A percentile compares a stretch with the other conserved stretches of the same genome.
phyloP scores from a whole-genome alignment of 2,329 filamentous ascomycete species.

The Beauveria sp. region DNA sequence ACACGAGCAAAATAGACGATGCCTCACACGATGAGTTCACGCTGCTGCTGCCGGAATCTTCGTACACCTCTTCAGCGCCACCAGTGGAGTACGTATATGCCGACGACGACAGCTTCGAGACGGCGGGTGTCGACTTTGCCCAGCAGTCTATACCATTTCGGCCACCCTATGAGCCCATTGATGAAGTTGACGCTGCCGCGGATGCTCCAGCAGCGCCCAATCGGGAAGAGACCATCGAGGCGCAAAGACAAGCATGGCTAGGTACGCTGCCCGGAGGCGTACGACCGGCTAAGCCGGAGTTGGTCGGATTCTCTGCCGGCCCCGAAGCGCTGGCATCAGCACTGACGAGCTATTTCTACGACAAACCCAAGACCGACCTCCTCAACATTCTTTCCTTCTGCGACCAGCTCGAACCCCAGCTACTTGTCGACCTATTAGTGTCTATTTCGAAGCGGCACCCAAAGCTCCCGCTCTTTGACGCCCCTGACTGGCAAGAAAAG shows the following conservation, averaged over 20 bases:
- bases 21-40: neutral
- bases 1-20: neutral
- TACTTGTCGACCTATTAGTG: slow-evolving; percentile 34
- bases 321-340: slow-evolving; percentile 23
- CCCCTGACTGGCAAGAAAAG: slow-evolving; percentile 32
- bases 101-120: slow-evolving; percentile 6
- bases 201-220: slow-evolving; percentile 12
- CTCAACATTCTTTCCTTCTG: slow-evolving; percentile 34
- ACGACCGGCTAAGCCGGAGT: slow-evolving; percentile 26
- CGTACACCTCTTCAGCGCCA: neutral
- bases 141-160: slow-evolving; percentile 25
- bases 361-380: slow-evolving; percentile 29
- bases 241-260: slow-evolving; percentile 25
- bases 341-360: slow-evolving; percentile 31
- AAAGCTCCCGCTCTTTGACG: slow-evolving; percentile 34
- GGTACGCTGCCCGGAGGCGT: slow-evolving; percentile 24
- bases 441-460: slow-evolving; percentile 36
- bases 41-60: neutral
- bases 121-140: slow-evolving; percentile 22
- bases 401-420: slow-evolving; percentile 33
- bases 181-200: slow-evolving; percentile 16
- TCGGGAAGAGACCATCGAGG: slow-evolving; percentile 18
- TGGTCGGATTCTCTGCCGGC: slow-evolving; percentile 32
- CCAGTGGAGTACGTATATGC: neutral
- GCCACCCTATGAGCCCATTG: slow-evolving; percentile 10